These are phyloP conservation scores for Capsicum baccatum DNA, from an alignment of 257 asterid species.

Conservation along the genomic window DNA sequence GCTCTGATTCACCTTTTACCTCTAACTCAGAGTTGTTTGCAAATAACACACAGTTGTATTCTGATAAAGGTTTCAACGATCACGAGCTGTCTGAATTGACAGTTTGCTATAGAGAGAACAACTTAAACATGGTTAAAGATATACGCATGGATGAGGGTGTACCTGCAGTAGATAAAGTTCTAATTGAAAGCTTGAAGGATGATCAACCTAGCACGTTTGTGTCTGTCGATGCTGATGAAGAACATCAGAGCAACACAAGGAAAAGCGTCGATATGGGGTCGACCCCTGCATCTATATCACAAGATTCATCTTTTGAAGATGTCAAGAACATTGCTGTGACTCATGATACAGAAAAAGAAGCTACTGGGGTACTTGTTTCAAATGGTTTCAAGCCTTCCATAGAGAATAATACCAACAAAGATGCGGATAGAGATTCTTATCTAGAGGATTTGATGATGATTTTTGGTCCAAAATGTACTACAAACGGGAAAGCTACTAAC, in stretches of 20 bases:
- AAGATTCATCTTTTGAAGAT: slow-evolving; percentile 33
- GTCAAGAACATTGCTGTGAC: slow-evolving; percentile 29
- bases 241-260: slow-evolving; percentile 28
- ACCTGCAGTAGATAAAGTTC: slow-evolving; percentile 48
- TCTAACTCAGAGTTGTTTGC: slow-evolving; percentile 40
- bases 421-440: slow-evolving; percentile 31
- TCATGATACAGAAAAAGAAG: slow-evolving; percentile 40
- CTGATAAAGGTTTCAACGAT: slow-evolving; percentile 59
- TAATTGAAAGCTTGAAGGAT: slow-evolving; percentile 41
- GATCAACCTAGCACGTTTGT: slow-evolving; percentile 36
- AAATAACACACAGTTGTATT: slow-evolving; percentile 35
- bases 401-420: slow-evolving; percentile 34
- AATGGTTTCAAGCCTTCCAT: slow-evolving; percentile 31
- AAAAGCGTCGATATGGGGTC: slow-evolving; percentile 38
- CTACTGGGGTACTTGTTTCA: slow-evolving; percentile 31
- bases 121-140: slow-evolving; percentile 60
- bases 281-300: slow-evolving; percentile 36
- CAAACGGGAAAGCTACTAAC: slow-evolving; percentile 29
- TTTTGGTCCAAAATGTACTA: slow-evolving; percentile 28
- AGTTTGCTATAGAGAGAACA: slow-evolving; percentile 61
- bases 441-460: slow-evolving; percentile 37
- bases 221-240: slow-evolving; percentile 41
- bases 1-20: slow-evolving; percentile 36
- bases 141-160: slow-evolving; percentile 80
- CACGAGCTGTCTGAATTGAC: slow-evolving; percentile 59